Evolutionary conservation across 306 rosid genomes (phyloP).

Genomic region (Corylus avellana): DNA sequence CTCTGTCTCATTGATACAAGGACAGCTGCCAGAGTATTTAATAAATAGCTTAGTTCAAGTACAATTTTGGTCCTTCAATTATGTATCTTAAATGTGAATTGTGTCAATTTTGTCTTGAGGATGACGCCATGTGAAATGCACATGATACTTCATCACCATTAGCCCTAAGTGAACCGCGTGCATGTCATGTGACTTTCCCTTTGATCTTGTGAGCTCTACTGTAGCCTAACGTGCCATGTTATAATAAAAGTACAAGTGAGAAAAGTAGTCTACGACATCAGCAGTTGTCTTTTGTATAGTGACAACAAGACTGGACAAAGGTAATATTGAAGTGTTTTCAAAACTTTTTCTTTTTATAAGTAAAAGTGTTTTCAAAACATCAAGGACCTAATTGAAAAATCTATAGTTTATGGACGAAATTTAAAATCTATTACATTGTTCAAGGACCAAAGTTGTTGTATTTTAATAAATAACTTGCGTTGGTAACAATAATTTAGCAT

Average conservation of each 20-base stretch:
- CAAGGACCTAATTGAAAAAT: neutral
- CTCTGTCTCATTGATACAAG: neutral
- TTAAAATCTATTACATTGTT: neutral
- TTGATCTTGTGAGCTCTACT: neutral
- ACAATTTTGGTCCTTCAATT: neutral
- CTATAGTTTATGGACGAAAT: neutral
- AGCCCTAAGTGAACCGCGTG: neutral
- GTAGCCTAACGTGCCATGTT: neutral
- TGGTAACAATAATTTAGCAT: neutral
- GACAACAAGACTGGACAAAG: too few species aligned
- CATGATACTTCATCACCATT: neutral
- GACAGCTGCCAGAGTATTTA: neutral
- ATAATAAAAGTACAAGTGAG: too few species aligned
- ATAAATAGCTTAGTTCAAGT: neutral
- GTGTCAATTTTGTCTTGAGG: neutral
- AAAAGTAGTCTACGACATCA: too few species aligned
- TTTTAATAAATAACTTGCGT: neutral
- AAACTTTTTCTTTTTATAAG: neutral
- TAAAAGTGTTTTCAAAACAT: neutral
- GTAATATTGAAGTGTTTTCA: neutral
- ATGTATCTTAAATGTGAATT: neutral
- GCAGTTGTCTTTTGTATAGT: too few species aligned
- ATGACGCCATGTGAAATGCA: neutral
- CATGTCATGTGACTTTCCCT: neutral
- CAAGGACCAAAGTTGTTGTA: neutral